Evolutionary conservation across 352 stramenopile genomes (phyloP).

Genomic region (Pythium aristosporum): DNA sequence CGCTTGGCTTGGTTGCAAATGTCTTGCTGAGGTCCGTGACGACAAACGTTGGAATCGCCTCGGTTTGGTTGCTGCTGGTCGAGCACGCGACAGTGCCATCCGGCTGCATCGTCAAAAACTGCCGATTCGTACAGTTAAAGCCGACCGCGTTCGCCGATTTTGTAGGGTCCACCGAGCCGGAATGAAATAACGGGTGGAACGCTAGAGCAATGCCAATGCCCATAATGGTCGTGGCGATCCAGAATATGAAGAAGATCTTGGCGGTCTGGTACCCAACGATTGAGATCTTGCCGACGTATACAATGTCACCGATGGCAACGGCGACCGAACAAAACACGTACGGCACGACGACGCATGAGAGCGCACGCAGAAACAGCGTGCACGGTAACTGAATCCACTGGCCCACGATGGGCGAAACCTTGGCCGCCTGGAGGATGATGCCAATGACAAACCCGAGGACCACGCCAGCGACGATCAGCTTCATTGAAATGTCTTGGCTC

Average conservation of each 20-base stretch:
- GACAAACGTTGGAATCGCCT: slow-evolving; percentile 29
- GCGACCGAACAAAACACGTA: slow-evolving; percentile 84
- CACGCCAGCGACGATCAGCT: slow-evolving; percentile 47
- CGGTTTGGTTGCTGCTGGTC: slow-evolving; percentile 30
- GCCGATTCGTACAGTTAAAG: slow-evolving; percentile 46
- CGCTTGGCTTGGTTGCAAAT: slow-evolving; percentile 36
- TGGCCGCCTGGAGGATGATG: slow-evolving; percentile 49
- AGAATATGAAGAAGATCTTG: slow-evolving; percentile 59
- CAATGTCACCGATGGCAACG: slow-evolving; percentile 67
- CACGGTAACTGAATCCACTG: slow-evolving; percentile 63
- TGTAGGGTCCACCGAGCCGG: slow-evolving; percentile 6
- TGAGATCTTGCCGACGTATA: slow-evolving; percentile 69
- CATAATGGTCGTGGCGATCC: slow-evolving; percentile 53
- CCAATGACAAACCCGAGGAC: slow-evolving; percentile 46
- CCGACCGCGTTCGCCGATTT: slow-evolving; percentile 36
- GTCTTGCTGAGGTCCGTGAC: slow-evolving; percentile 50
- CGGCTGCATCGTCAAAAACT: slow-evolving; percentile 16
- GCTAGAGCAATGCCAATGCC: slow-evolving; percentile 48
- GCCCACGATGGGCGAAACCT: slow-evolving; percentile 38
- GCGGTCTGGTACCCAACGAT: slow-evolving; percentile 66
- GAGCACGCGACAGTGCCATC: slow-evolving; percentile 24
- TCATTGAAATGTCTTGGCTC: slow-evolving; percentile 36
- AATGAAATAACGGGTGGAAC: slow-evolving; percentile 53
- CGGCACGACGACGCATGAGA: slow-evolving; percentile 70
- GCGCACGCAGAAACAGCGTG: slow-evolving; percentile 65